Conservation (phyloP, 306 rosid species). For the Phaseolus lunatus region DNA sequence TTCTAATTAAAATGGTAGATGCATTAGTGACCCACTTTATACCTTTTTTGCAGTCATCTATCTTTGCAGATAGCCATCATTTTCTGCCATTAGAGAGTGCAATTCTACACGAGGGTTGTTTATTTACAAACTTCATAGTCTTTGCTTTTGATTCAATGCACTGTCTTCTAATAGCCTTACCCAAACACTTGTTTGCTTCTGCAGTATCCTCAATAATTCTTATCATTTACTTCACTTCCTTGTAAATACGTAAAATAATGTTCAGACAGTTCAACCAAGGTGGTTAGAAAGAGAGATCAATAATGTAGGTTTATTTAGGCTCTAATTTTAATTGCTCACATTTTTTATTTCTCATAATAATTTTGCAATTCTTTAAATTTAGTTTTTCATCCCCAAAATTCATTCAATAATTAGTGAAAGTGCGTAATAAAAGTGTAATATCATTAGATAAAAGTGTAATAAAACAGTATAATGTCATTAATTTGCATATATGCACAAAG, state of each 20-base stretch:
- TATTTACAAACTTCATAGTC: background rate
- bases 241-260: background rate
- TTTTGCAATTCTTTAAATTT: background rate
- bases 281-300: background rate
- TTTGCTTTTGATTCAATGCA: background rate
- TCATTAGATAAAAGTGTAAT: too few species aligned
- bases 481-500: background rate
- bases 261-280: background rate
- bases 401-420: background rate
- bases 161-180: background rate
- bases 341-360: background rate
- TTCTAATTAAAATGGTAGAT: background rate
- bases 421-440: background rate
- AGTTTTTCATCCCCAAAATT: background rate
- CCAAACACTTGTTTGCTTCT: background rate
- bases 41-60: conserved; percentile 4
- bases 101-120: background rate
- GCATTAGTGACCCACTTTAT: conserved; percentile 32
- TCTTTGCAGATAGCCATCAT: conserved; percentile 38
- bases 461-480: background rate
- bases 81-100: conserved; percentile 5
- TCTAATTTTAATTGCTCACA: background rate
- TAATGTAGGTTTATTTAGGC: background rate
- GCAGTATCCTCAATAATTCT: background rate
- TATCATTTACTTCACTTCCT: background rate